Conservation (phyloP, 176 grass and related monocot species). For the Aegilops bicornis region DNA sequence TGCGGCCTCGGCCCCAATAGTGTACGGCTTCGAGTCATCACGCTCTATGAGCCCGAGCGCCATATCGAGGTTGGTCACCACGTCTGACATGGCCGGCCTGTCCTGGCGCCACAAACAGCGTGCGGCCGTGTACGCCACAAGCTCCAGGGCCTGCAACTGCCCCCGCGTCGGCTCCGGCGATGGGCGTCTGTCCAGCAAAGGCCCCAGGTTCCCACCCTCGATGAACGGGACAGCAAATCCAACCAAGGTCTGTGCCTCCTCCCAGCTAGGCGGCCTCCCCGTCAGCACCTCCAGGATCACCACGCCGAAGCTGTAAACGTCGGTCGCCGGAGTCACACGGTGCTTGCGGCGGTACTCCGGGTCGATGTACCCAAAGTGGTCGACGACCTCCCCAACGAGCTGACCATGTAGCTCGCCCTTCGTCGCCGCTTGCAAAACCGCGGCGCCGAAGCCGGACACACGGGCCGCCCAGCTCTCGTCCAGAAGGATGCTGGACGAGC, state of each 20-base stretch:
- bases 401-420: not conserved
- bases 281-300: slow-evolving; percentile 77
- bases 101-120: not conserved
- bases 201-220: not conserved
- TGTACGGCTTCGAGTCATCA: too few species aligned
- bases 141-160: not conserved
- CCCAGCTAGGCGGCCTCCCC: slow-evolving; percentile 7
- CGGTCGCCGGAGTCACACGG: slow-evolving; percentile 29
- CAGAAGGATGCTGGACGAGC: not conserved
- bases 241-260: not conserved
- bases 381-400: not conserved
- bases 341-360: not conserved
- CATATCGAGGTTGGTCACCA: not conserved
- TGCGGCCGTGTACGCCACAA: not conserved
- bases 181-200: not conserved
- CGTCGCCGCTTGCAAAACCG: not conserved
- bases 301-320: slow-evolving; percentile 96
- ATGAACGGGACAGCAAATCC: not conserved
- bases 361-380: not conserved
- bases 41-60: not conserved
- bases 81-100: not conserved
- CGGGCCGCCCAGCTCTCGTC: not conserved
- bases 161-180: not conserved
- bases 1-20: too few species aligned
- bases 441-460: not conserved